These are phyloP conservation scores for Cutaneotrichosporon sp. DNA, from an alignment of 1,284 basidiomycete species.

Conservation along the genomic window DNA sequence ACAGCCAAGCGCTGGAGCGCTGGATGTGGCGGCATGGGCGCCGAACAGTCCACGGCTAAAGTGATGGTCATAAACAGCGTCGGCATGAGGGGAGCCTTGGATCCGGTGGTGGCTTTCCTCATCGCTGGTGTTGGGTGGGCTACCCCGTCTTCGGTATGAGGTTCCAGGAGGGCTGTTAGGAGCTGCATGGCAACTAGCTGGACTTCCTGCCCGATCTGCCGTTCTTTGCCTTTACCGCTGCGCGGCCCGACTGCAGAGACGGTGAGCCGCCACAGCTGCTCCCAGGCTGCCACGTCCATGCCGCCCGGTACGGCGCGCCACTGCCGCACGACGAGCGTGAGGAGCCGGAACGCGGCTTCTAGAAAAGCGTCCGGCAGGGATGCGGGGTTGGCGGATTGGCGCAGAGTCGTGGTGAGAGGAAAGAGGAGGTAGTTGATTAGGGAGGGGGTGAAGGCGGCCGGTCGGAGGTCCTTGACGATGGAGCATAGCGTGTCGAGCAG, in stretches of 20 bases:
- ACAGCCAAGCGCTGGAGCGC: slow-evolving; percentile 63
- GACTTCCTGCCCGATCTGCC: slow-evolving; percentile 38
- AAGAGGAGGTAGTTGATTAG: slow-evolving; percentile 79
- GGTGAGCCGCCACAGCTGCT: slow-evolving; percentile 76
- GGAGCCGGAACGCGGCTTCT: slow-evolving; percentile 63
- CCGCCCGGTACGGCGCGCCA: slow-evolving; percentile 69
- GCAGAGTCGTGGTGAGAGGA: slow-evolving; percentile 74
- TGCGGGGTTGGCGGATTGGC: slow-evolving; percentile 58
- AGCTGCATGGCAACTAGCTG: slow-evolving; percentile 31
- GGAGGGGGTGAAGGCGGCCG: slow-evolving; percentile 54
- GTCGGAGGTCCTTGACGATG: slow-evolving; percentile 52
- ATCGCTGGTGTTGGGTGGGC: slow-evolving; percentile 50
- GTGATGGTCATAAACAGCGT: slow-evolving; percentile 78
- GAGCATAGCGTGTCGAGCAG: slow-evolving; percentile 57
- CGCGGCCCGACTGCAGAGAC: slow-evolving; percentile 53
- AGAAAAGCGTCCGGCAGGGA: slow-evolving; percentile 72
- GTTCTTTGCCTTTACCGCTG: slow-evolving; percentile 61
- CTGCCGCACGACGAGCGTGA: slow-evolving; percentile 61
- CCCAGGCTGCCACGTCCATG: slow-evolving; percentile 58
- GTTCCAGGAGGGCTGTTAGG: slow-evolving; percentile 30
- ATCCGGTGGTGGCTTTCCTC: slow-evolving; percentile 51
- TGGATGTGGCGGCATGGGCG: slow-evolving; percentile 56
- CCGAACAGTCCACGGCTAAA: slow-evolving; percentile 55
- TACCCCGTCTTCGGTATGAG: slow-evolving; percentile 38
- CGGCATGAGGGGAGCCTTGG: slow-evolving; percentile 56